Evolutionary conservation across 164 flowering plant genomes (phyloP).

Genomic region (Piper longum): DNA sequence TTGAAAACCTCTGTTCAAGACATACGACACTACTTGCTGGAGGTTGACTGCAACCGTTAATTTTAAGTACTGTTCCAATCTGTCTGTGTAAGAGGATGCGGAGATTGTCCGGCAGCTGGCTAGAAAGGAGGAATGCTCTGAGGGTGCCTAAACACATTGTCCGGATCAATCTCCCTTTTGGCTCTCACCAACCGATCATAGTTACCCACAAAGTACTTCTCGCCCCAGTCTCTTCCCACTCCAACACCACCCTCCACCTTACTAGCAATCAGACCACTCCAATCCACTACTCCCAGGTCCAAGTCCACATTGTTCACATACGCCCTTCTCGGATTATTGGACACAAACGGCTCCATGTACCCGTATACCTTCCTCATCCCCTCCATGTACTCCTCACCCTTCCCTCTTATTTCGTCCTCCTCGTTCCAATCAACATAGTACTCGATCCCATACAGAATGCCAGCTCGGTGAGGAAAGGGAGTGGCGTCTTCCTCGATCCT

Average conservation of each 20-base stretch:
- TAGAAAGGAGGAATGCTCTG: slow-evolving; percentile 44
- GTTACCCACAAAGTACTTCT: slow-evolving; percentile 39
- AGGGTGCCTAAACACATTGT: slow-evolving; percentile 29
- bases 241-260: slow-evolving; percentile 7
- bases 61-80: too few species aligned
- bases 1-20: too few species aligned
- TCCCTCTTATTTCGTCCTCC: slow-evolving; percentile 1
- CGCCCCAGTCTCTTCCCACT: slow-evolving; percentile 39
- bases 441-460: slow-evolving; percentile 15
- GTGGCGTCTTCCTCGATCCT: slow-evolving; percentile 6
- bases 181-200: slow-evolving; percentile 36
- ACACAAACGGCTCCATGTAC: slow-evolving; percentile 6
- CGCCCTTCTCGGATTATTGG: slow-evolving; percentile 8
- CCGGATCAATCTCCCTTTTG: slow-evolving; percentile 35
- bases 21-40: too few species aligned
- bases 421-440: slow-evolving; percentile 13
- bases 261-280: background rate
- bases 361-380: slow-evolving; percentile 4
- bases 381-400: slow-evolving; percentile 2
- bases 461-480: slow-evolving; percentile 17
- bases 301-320: slow-evolving; percentile 14
- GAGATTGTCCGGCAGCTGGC: too few species aligned
- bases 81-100: too few species aligned
- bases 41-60: too few species aligned
- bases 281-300: slow-evolving; percentile 10